Conservation (phyloP, 2,329 filamentous ascomycete genomes). For the Lasiodiplodia citricola region DNA sequence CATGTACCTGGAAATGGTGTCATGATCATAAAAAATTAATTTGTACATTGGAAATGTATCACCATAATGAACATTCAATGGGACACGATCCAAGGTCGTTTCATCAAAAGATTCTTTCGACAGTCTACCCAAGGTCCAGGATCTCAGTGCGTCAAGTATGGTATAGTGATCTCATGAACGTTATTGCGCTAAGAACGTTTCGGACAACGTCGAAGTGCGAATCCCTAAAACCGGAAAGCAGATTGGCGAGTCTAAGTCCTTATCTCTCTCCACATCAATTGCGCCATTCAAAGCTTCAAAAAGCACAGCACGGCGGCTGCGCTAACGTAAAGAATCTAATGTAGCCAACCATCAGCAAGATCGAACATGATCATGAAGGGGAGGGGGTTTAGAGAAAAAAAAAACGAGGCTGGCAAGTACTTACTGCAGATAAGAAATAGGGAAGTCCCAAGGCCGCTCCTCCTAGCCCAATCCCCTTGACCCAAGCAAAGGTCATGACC, state of each 20-base stretch:
- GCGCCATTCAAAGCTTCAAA: neutral
- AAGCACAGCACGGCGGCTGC: neutral
- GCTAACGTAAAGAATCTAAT: neutral
- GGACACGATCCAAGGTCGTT: neutral
- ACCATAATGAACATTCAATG: neutral
- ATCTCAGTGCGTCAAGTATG: too few relatives aligned
- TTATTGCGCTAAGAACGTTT: neutral
- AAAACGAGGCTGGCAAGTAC: slow-evolving; percentile 27
- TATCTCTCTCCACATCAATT: neutral
- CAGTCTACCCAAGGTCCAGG: neutral
- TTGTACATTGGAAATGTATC: slow-evolving; percentile 18
- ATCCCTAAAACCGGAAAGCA: neutral
- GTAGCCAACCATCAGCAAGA: neutral
- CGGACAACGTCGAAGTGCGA: neutral
- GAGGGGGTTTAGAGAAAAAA: neutral
- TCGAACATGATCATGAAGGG: neutral
- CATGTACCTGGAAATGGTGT: slow-evolving; percentile 10
- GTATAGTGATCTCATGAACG: neutral
- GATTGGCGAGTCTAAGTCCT: neutral
- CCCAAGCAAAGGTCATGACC: slow-evolving; percentile 44
- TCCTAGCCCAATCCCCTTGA: slow-evolving; percentile 42
- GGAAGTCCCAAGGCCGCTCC: slow-evolving; percentile 41
- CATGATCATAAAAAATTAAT: slow-evolving; percentile 6
- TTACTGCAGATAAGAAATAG: slow-evolving; percentile 43
- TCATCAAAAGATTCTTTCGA: neutral